Conservation (phyloP, 2,329 filamentous ascomycete species). For the Penicillium sp. region DNA sequence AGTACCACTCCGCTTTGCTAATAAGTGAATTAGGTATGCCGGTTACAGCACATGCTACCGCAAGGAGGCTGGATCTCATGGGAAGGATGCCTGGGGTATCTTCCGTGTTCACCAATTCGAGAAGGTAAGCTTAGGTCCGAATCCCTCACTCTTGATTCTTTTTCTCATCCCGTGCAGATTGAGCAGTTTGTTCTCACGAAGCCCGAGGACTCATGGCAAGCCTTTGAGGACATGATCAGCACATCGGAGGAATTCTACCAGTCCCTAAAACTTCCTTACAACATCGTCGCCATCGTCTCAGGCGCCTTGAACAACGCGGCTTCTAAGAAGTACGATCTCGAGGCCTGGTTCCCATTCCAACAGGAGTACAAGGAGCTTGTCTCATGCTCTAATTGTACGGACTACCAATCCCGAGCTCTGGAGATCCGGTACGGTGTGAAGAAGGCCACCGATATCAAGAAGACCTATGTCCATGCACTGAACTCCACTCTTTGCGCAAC, state of each 20-base stretch:
- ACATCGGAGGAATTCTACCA: slow-evolving; percentile 95
- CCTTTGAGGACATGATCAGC: slow-evolving; percentile 88
- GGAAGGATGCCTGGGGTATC: slow-evolving; percentile 94
- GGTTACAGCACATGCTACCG: slow-evolving; percentile 95
- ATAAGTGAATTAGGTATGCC: slow-evolving; percentile 56
- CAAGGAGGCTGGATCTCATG: slow-evolving; percentile 88
- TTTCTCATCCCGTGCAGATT: slow-evolving; percentile 46
- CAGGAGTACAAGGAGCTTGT: slow-evolving; percentile 98
- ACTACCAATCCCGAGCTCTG: slow-evolving; percentile 91
- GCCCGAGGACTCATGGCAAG: slow-evolving; percentile 87
- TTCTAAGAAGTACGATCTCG: slow-evolving; percentile 91
- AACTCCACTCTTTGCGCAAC: slow-evolving; percentile 91
- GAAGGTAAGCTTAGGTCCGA: slow-evolving; percentile 56
- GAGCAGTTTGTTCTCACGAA: slow-evolving; percentile 80
- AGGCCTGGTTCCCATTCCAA: slow-evolving; percentile 95
- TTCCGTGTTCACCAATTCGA: slow-evolving; percentile 99
- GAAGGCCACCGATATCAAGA: slow-evolving; percentile 77
- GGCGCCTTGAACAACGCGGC: slow-evolving; percentile 88
- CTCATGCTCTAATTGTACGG: slow-evolving; percentile 95
- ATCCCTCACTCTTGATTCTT: background rate
- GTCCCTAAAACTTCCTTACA: slow-evolving; percentile 83
- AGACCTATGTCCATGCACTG: slow-evolving; percentile 91
- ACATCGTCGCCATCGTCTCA: slow-evolving; percentile 91
- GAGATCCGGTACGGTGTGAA: slow-evolving; percentile 91
- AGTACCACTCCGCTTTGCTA: slow-evolving; percentile 4